Evolutionary conservation across 805 yeast genomes (phyloP), one percentile per base, ranked within the genome.

Genomic region (Tetrapisispora taiwanensis): DNA sequence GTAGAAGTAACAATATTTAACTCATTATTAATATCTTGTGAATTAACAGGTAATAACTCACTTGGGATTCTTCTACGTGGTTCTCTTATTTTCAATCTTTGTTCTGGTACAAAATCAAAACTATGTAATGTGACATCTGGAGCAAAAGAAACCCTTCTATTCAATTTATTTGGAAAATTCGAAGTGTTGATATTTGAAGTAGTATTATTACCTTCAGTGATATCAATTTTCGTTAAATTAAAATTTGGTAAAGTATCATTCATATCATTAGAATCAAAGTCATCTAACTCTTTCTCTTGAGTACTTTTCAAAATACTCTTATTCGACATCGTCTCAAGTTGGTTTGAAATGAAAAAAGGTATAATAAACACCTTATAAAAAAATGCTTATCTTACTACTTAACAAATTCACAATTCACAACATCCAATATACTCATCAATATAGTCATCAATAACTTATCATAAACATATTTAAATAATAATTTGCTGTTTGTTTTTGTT

Each of bases 71-170:
- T 56, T 24, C 60, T 38, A 39, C 59, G 46, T 2, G 60, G 60
- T 39, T 53, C 55, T 30, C 53, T 40, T 9, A 47, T 36, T 28
- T 36, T 46, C 5, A 42, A 4, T 17, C 42, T 31, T 14, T 43
- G 44, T 41, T 54, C 54, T 12, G 70, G 65, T 12, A 62, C 55
- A 32, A 66, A 61, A 40, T 66, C 78, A 51, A 72, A 70, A 53
- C 78, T 75, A 53, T 79, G 84, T 34, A 80, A 67, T 3, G 83
- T 79, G 0, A 79, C 85, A 51, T 79, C 84, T 1, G 84, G 84
- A 0, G 89, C 89, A 68, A 84, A 84, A 4, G 87, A 79, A 5
- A 84, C 90, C 22, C 90, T 63, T 46, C 90, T 48, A 33, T 49
- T 53, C 4, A 41, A 41, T 42, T 47, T 58, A n/a, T 28, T 37